A percentile compares a stretch with the other conserved stretches of the same genome.
Evolutionary conservation across 768 basidiomycete species (phyloP).

Genomic region (Pleurotus eryngii): DNA sequence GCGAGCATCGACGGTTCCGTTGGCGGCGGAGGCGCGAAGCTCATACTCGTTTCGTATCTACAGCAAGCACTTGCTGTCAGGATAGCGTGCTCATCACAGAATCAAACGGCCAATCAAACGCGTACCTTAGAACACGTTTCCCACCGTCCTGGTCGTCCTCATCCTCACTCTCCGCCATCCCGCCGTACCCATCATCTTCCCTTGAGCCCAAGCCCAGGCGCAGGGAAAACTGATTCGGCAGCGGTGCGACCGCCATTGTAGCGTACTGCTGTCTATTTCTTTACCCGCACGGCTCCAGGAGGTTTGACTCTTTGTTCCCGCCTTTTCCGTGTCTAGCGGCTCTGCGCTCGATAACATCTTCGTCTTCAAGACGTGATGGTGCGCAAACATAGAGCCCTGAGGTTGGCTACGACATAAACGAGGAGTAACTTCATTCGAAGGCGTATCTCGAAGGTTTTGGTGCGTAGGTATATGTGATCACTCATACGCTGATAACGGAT

Average conservation of each 20-base stretch:
- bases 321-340: background rate
- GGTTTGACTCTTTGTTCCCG: slow-evolving; percentile 4
- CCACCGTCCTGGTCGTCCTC: slow-evolving; percentile 14
- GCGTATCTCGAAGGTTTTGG: too few species aligned
- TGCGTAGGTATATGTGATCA: too few species aligned
- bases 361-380: slow-evolving; percentile 27
- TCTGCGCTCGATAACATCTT: slow-evolving; percentile 26
- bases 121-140: slow-evolving; percentile 31
- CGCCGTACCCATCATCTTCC: slow-evolving; percentile 6
- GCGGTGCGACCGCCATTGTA: background rate
- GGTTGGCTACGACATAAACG: too few species aligned
- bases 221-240: slow-evolving; percentile 11
- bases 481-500: too few species aligned
- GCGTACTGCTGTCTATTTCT: background rate
- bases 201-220: background rate
- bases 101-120: background rate
- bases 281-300: too few species aligned
- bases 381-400: too few species aligned
- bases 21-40: background rate
- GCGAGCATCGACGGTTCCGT: background rate
- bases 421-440: too few species aligned
- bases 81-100: background rate
- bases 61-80: background rate
- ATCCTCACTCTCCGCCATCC: slow-evolving; percentile 15
- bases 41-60: slow-evolving; percentile 25